Conservation (phyloP, 148 eudicot genomes). For the Fallopia convolvulus region DNA sequence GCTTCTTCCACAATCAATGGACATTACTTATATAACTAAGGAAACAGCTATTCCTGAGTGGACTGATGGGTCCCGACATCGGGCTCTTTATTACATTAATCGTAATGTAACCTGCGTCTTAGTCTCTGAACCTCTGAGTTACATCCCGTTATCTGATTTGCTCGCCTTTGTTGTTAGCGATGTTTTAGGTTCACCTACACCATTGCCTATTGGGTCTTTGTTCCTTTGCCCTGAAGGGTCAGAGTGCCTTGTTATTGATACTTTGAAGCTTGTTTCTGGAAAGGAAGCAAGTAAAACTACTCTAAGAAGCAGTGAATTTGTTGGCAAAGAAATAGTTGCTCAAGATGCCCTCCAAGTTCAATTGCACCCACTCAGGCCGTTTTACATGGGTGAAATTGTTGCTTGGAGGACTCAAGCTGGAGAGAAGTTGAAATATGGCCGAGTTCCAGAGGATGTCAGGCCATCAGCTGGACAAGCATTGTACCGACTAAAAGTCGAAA, state of each 20-base stretch:
- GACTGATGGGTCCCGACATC: conserved; percentile 48
- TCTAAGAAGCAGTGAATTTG: conserved; percentile 35
- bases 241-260: conserved; percentile 57
- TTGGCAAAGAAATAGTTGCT: conserved; percentile 70
- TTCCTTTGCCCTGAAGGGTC: conserved; percentile 72
- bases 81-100: conserved; percentile 66
- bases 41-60: conserved; percentile 61
- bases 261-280: conserved; percentile 56
- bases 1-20: conserved; percentile 60
- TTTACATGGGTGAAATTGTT: conserved; percentile 85
- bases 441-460: conserved; percentile 79
- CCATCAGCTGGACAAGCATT: conserved; percentile 96
- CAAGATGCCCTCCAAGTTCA: conserved; percentile 92
- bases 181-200: conserved; percentile 56
- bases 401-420: conserved; percentile 94
- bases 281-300: conserved; percentile 30
- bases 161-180: conserved; percentile 68
- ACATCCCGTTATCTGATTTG: conserved; percentile 63
- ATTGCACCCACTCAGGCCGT: conserved; percentile 94
- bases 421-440: conserved; percentile 91
- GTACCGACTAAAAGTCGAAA: conserved; percentile 77
- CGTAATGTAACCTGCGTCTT: conserved; percentile 38
- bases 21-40: conserved; percentile 59
- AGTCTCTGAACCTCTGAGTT: conserved; percentile 84
- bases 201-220: conserved; percentile 68